These are phyloP conservation scores for Diaporthe sp. DNA, from an alignment of 2,329 filamentous ascomycete genomes.

Conservation along the genomic window DNA sequence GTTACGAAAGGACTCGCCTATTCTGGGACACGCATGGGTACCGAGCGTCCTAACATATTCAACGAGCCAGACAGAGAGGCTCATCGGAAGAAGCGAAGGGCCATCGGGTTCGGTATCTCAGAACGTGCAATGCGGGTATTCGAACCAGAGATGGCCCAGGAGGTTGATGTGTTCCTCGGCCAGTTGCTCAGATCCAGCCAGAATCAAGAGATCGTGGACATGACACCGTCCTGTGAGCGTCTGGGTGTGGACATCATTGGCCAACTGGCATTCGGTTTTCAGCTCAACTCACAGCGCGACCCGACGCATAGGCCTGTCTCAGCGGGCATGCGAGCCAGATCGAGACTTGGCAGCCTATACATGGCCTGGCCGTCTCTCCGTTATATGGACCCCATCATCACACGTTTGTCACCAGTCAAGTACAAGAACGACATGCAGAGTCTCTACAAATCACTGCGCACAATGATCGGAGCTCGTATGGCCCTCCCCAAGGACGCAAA, in stretches of 20 bases:
- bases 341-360: background rate
- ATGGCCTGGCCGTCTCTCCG: conserved; percentile 29
- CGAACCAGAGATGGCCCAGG: background rate
- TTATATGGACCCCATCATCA: background rate
- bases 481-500: conserved; percentile 17
- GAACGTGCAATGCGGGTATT: conserved; percentile 19
- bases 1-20: conserved; percentile 29
- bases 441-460: conserved; percentile 3
- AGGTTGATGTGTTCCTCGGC: background rate
- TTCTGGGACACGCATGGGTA: background rate
- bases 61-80: background rate
- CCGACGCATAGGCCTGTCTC: conserved; percentile 12
- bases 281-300: conserved; percentile 42
- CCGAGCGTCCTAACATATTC: conserved; percentile 1
- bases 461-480: conserved; percentile 1
- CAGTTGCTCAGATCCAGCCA: background rate
- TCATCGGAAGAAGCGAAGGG: background rate
- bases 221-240: conserved; percentile 2
- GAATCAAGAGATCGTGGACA: background rate
- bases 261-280: conserved; percentile 43
- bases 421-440: background rate
- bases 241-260: conserved; percentile 41
- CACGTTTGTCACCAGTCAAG: background rate
- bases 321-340: conserved; percentile 9
- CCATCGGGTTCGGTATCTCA: background rate